Evolutionary conservation across 139 green algal genomes (phyloP).

Genomic region (Cymbomonas tetramitiformis): DNA sequence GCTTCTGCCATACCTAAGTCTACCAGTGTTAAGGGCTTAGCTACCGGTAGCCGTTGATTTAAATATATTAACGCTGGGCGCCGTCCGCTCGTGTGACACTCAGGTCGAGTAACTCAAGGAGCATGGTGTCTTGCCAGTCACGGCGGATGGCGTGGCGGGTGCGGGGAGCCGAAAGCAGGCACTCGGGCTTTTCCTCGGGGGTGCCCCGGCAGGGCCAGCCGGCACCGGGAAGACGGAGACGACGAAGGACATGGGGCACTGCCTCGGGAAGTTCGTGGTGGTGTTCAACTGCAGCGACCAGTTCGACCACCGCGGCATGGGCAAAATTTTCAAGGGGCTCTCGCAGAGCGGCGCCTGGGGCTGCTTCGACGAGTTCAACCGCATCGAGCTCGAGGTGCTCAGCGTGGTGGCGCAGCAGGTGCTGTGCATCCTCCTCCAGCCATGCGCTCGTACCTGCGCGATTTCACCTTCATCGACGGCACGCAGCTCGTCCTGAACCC

Average conservation of each 20-base stretch:
- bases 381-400: slow-evolving; percentile 72
- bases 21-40: too few species aligned
- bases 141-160: too few species aligned
- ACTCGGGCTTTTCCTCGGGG: slow-evolving; percentile 26
- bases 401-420: slow-evolving; percentile 69
- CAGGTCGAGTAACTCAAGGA: too few species aligned
- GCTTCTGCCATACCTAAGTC: too few species aligned
- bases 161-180: too few species aligned
- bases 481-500: slow-evolving; percentile 60
- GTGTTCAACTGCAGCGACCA: slow-evolving; percentile 78
- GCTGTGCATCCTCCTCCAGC: slow-evolving; percentile 53
- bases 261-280: slow-evolving; percentile 58
- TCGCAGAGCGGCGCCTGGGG: slow-evolving; percentile 69
- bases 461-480: slow-evolving; percentile 54
- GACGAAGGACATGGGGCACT: slow-evolving; percentile 56
- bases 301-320: slow-evolving; percentile 69
- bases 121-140: too few species aligned
- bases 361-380: slow-evolving; percentile 78
- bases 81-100: too few species aligned
- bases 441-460: slow-evolving; percentile 51
- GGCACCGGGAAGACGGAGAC: slow-evolving; percentile 74
- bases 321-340: slow-evolving; percentile 64
- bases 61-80: too few species aligned
- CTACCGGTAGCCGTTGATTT: too few species aligned
- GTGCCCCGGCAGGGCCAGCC: slow-evolving; percentile 53